Evolutionary conservation across 768 basidiomycete species (phyloP), one percentile per base, ranked within the genome.

Genomic region (Chlorophyllum brunneum): DNA sequence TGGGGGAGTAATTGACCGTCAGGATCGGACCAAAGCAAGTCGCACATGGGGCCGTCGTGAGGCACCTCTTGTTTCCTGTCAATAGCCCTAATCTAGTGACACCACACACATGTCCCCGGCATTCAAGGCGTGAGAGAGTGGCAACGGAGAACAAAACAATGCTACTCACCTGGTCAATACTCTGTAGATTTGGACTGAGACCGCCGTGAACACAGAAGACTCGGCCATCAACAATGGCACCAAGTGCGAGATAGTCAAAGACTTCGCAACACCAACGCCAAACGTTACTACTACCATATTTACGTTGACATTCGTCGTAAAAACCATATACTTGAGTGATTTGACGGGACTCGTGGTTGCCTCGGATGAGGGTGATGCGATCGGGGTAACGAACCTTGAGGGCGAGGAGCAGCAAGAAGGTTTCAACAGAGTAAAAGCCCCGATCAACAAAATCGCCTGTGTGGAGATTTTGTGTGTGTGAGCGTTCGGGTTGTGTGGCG

Each of bases 231-330:
- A 98, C 93, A 59, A 98, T 85, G 15, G 95, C 95, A 10, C 88
- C 93, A 34, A 98, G 73, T 24, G 92, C 90, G 41, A 98, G 82
- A 68, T 97, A 98, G 67, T 98, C 95, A 60, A 99, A 99, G 7
- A 98, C 94, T 63, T 98, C 95, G 66, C 94, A 98, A 68, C 95
- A 98, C 83, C 93, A 97, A 58, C 95, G 72, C 95, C 95, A 98
- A 50, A 98, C 95, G 67, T 93, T 93, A 54, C 83, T 85, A 61
- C 81, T 84, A 3, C 95, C 95, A 62, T 97, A 98, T 67, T 98
- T 98, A 30, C 95, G 74, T 68, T 93, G 90, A 67, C 95, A 98
- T 65, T 98, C 95, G 69, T 98, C 95, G 68, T 91, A 92, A 63
- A 92, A 92, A 16, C 91, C 90, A 65, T 93, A 93, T 0, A 93